These are phyloP conservation scores for Rosa persica DNA, from an alignment of 306 rosid species.

Conservation along the genomic window DNA sequence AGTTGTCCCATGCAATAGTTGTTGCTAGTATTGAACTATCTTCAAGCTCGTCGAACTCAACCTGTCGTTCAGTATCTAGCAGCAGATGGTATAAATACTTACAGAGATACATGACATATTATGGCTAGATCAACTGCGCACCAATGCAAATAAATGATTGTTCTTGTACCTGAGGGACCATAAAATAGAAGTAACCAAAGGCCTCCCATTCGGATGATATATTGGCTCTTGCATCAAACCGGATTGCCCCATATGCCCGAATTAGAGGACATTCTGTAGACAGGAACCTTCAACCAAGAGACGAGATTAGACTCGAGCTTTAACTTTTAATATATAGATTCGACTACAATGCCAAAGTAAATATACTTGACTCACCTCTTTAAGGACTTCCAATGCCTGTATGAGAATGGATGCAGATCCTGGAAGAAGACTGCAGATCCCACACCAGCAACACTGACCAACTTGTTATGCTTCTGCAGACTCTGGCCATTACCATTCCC, in stretches of 20 bases:
- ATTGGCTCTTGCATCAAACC: conserved; percentile 64
- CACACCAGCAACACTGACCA: conserved; percentile 77
- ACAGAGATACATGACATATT: conserved; percentile 25
- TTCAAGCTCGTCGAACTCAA: conserved; percentile 91
- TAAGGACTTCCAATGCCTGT: conserved; percentile 71
- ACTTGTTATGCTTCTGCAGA: conserved; percentile 15
- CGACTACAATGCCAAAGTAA: not conserved
- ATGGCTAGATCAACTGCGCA: conserved; percentile 27
- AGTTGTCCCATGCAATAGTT: conserved; percentile 86
- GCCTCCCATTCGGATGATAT: conserved; percentile 81
- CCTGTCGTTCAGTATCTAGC: conserved; percentile 78
- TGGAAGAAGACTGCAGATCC: conserved; percentile 83
- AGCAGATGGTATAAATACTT: conserved; percentile 55
- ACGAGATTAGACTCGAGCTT: not conserved
- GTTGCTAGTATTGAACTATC: conserved; percentile 74
- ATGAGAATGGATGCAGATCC: conserved; percentile 56
- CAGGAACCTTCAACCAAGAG: conserved; percentile 61
- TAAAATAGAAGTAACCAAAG: conserved; percentile 89
- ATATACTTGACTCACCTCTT: conserved; percentile 48
- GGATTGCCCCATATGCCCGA: conserved; percentile 89
- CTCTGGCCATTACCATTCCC: conserved; percentile 23
- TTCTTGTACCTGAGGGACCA: conserved; percentile 86
- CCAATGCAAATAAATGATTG: conserved; percentile 31
- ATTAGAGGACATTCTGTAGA: conserved; percentile 75
- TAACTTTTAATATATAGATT: not conserved